These are phyloP conservation scores for Pseudozyma pruni DNA, from an alignment of 1,284 basidiomycete species.

Conservation along the genomic window DNA sequence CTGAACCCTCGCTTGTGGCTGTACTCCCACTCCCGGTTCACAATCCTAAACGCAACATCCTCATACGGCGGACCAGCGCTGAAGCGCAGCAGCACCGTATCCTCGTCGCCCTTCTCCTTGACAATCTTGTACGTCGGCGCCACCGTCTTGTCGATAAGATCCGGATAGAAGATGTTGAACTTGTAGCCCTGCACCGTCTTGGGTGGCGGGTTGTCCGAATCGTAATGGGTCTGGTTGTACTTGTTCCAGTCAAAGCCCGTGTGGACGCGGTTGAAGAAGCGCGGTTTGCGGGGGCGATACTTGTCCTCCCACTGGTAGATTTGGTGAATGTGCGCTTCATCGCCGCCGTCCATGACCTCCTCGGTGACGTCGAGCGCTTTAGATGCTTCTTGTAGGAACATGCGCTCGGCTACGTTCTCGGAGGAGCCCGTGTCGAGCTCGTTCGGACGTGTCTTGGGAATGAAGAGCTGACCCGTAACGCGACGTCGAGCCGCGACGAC, in stretches of 20 bases:
- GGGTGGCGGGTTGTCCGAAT: conserved; percentile 66
- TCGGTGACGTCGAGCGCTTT: conserved; percentile 94
- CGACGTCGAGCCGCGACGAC: conserved; percentile 48
- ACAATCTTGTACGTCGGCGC: conserved; percentile 91
- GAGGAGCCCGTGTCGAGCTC: conserved; percentile 4
- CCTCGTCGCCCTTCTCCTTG: conserved; percentile 85
- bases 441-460: conserved; percentile 37
- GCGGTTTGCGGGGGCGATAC: conserved; percentile 95
- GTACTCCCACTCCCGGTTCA: conserved; percentile 97
- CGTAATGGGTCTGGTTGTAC: conserved; percentile 69
- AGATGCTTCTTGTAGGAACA: conserved; percentile 70
- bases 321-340: conserved; percentile 77
- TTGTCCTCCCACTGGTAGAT: conserved; percentile 99
- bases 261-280: conserved; percentile 98
- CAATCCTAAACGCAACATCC: conserved; percentile 97
- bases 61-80: conserved; percentile 98
- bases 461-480: conserved; percentile 48
- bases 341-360: conserved; percentile 84
- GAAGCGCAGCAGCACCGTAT: conserved; percentile 92
- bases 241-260: conserved; percentile 99
- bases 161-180: conserved; percentile 94
- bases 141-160: conserved; percentile 94
- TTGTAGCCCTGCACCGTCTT: conserved; percentile 81
- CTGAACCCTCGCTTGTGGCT: conserved; percentile 82
- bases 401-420: conserved; percentile 40